Base-by-base conservation (phyloP, 495 filamentous ascomycete species). In the Aspergillus saccharolyticus region DNA sequence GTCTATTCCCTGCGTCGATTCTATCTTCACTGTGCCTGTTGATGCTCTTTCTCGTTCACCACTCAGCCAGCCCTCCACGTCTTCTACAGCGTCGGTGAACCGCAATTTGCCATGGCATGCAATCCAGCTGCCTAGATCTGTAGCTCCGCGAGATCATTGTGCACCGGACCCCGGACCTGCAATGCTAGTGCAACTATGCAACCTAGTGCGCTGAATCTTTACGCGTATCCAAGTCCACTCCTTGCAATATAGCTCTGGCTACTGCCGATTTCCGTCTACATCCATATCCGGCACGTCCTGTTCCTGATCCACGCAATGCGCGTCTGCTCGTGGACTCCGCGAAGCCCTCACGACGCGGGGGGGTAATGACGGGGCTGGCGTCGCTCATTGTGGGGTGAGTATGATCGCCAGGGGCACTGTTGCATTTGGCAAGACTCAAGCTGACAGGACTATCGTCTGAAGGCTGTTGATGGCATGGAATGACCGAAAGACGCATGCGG, bases 61-160 rank as follows among this genome's bases (percentile, higher is more conserved):
- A 42, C 44, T 45, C 28, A 47, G 22, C 64, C 64, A 5, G 59
- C 58, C n/a, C 54, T 54, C 48, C 28, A 59, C 52, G 77, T 78
- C 4, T 71, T 81, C 53, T 85, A 78, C 44, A 83, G 69, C 10
- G 80, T 80, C 10, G 82, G 82, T 18, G 81, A 67, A 14, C 82
- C 82, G 61, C 79, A 82, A 62, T 84, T 85, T 20, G 71, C 74
- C 5, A 76, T 74, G 18, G 75, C 75, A 54, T 85, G 57, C 54
- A 57, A 47, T 28, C 60, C 53, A 4, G 61, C 74, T 70, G 84
- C 82, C 18, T 77, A 57, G 43, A 85, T 80, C 65, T 85, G 81
- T 22, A 76, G 33, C 55, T 80, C 77, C 1, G 67, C 73, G 17
- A 79, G 60, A 5, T 82, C 80, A 56, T 84, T 84, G 52, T 74